Base-by-base conservation (phyloP, 768 basidiomycete genomes). In the Zangia roseola region DNA sequence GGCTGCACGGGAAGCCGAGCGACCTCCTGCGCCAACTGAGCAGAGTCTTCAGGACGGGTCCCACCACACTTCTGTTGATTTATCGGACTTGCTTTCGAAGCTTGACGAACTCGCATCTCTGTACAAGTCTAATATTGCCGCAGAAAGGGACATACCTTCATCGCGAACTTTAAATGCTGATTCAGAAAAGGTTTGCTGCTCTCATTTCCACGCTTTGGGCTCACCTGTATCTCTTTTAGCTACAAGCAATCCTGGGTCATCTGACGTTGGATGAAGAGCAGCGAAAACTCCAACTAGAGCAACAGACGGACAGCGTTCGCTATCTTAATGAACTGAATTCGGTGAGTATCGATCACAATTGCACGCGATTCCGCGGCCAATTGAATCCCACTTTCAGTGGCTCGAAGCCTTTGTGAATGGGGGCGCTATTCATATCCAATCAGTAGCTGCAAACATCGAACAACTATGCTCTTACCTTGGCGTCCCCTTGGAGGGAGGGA, bases 341-440 rank as follows among this genome's bases (percentile, higher is more conserved):
- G 48, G 88, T 85, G 52, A 50, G 79, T 64, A 23, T 42, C 21
- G 7, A 36, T 43, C n/a, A 17, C 28, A 25, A 39, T n/a, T 37
- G 19, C 28, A n/a, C 10, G 17, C 33, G 2, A 24, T 13, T 26
- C 10, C n/a, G 19, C 1, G n/a, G 26, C 31, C 14, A 17, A 28
- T 24, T 40, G 4, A 57, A 38, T 31, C 49, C 10, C 14, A 23
- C 36, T 21, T 6, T 13, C 49, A 88, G 82, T 94, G 91, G 91
- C 76, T 94, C 35, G 91, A 93, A 56, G 71, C 81, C 3, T 91
- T 92, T 63, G 88, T 91, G 33, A 82, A 81, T 34, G 82, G 83
- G 37, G 84, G 86, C n/a, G 84, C 83, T 0, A 77, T 79, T 13
- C 87, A 91, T 54, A 83, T 89, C 20, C 79, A 85, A 57, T 69